phyloP scores from a whole-genome alignment of 352 stramenopile genomes.

The Plasmopara halstedii region DNA sequence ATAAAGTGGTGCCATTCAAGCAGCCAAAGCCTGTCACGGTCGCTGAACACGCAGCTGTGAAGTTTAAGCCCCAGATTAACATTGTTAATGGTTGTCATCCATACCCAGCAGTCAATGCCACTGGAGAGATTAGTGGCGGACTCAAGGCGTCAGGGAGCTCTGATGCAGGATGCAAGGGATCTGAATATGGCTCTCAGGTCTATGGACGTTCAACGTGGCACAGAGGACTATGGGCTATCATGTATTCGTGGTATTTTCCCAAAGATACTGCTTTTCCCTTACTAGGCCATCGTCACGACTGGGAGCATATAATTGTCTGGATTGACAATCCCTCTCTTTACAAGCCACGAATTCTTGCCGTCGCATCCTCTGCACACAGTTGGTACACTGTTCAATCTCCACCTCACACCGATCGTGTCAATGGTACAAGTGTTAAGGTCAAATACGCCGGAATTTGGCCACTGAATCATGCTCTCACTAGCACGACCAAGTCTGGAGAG shows the following conservation, averaged over 20 bases:
- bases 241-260: conserved; percentile 7
- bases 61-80: conserved; percentile 12
- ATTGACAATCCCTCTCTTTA: conserved; percentile 3
- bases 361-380: conserved; percentile 7
- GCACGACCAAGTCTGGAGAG: conserved; percentile 1
- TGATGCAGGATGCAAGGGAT: conserved; percentile 17
- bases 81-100: conserved; percentile 14
- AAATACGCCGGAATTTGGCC: conserved; percentile 6
- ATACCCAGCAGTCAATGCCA: conserved; percentile 11
- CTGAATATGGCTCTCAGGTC: conserved; percentile 19
- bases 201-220: conserved; percentile 16
- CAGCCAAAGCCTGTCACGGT: conserved; percentile 10
- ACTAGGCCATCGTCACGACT: conserved; percentile 1
- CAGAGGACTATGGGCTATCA: conserved; percentile 12
- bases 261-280: not conserved
- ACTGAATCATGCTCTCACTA: conserved; percentile 7
- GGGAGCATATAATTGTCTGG: conserved; percentile 2
- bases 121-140: conserved; percentile 6
- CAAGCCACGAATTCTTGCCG: conserved; percentile 8
- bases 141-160: conserved; percentile 8
- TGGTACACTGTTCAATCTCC: conserved; percentile 3
- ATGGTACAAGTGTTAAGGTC: conserved; percentile 6
- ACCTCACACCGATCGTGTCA: not conserved
- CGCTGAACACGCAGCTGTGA: conserved; percentile 9
- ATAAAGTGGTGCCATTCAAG: conserved; percentile 8